Base-by-base conservation (phyloP, 139 green algal species). In the Picochlorum sp. region DNA sequence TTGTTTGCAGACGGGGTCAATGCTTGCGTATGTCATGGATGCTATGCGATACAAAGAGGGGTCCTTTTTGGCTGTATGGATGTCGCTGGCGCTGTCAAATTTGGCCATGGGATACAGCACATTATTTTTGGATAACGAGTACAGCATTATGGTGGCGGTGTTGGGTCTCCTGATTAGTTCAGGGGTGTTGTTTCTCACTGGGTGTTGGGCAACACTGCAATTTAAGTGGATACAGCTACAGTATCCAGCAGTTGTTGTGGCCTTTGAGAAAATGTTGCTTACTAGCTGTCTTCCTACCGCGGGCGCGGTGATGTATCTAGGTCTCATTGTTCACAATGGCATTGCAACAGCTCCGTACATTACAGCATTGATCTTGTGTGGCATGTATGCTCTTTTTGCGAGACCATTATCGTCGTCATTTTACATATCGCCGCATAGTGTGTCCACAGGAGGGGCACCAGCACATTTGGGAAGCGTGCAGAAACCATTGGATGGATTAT, bases 1-100 rank as follows among this genome's bases (percentile, higher is more conserved):
- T 26, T 26, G 16, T 5, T 21, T 62, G 47, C 71, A 83, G 76
- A 55, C 89, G 5, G 86, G 87, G 16, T 69, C 75, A 16, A 91
- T 95, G 82, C 62, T 88, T 28, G 67, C 77, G 3, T 98, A 97
- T 76, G 86, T 95, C 23, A 80, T 97, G 72, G 92, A 98, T 65
- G 78, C 78, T 1, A 66, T 95, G 68, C 73, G 84, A 50, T 80
- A 82, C 31, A 70, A 82, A 6, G 85, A 96, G 66, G 88, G 82
- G 8, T 78, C 92, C 2, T 87, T 97, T 62, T 65, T 47, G 20
- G 71, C 80, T 4, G 60, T 85, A 18, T 98, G 92, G 92, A 45
- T 81, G 45, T 88, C 88, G 1, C 66, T 96, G 59, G 65, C 77
- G 1, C 41, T 72, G 4, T 73, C 78, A 23, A 79, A 88, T 62